Conservation (phyloP, 108 stramenopile species). For the Seminavis robusta region DNA sequence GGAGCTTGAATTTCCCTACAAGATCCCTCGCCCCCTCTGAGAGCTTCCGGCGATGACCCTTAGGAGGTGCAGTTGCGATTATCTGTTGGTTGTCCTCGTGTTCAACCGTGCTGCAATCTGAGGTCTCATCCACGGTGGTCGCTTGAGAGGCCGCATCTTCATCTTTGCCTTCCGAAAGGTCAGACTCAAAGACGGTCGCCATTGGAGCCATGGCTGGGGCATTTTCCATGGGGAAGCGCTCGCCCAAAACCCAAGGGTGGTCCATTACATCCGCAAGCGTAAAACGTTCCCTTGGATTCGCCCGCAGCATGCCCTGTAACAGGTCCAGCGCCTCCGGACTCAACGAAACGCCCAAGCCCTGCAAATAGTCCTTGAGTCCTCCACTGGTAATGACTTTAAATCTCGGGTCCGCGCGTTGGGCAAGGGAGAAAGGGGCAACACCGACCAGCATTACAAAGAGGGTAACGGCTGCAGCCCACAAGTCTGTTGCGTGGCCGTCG, state of each 20-base stretch:
- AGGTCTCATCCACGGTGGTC: no score
- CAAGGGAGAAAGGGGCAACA: conserved; percentile 57
- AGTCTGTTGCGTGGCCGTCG: conserved; percentile 74
- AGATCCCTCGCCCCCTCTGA: no score
- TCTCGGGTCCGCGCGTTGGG: conserved; percentile 43
- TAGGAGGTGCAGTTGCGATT: no score
- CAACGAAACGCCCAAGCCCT: conserved; percentile 32
- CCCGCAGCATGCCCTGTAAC: conserved; percentile 68
- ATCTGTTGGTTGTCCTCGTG: no score
- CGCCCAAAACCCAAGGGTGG: conserved; percentile 64
- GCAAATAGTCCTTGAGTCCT: conserved; percentile 40
- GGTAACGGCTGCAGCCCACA: conserved; percentile 81
- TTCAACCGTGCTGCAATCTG: no score
- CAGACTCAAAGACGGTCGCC: no score
- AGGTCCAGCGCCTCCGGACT: conserved; percentile 56
- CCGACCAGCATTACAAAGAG: conserved; percentile 78
- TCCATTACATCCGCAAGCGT: conserved; percentile 62
- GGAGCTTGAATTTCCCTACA: no score
- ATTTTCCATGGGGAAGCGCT: no score
- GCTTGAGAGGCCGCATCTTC: no score
- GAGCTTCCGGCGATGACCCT: no score
- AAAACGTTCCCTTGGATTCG: conserved; percentile 57
- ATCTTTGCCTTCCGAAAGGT: no score
- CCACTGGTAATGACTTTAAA: conserved; percentile 47
- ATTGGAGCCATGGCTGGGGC: no score